phyloP scores from a whole-genome alignment of 306 rosid genomes.

The Fagus crenata region DNA sequence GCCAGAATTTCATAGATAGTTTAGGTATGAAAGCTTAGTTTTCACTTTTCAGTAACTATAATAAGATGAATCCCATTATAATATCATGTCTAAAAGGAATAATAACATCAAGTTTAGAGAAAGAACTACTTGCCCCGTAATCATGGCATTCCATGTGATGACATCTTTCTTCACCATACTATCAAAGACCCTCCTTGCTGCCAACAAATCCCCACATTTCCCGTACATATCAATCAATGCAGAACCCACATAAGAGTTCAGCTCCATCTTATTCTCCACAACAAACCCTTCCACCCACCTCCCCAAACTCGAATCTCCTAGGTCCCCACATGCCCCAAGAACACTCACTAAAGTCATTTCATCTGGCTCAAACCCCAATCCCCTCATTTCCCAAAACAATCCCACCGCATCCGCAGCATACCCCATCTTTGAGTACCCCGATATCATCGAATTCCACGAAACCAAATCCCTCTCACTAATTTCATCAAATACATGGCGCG shows the following conservation, averaged over 20 bases:
- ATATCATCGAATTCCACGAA: conserved; percentile 87
- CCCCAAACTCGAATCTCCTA: conserved; percentile 72
- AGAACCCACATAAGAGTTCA: conserved; percentile 74
- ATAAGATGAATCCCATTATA: neutral
- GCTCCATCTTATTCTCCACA: conserved; percentile 37
- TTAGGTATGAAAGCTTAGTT: neutral
- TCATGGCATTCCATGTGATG: conserved; percentile 86
- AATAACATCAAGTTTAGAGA: neutral
- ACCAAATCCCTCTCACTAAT: conserved; percentile 61
- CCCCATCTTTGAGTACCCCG: conserved; percentile 75
- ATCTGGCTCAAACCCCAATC: conserved; percentile 59
- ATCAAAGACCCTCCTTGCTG: conserved; percentile 75
- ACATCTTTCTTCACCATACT: conserved; percentile 54
- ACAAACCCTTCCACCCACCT: conserved; percentile 74
- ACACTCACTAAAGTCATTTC: conserved; percentile 78
- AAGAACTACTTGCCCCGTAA: conserved; percentile 61
- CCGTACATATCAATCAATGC: conserved; percentile 78
- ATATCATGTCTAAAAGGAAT: neutral
- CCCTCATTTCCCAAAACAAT: conserved; percentile 62
- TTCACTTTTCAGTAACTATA: neutral
- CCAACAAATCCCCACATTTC: conserved; percentile 71
- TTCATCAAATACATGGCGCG: conserved; percentile 81
- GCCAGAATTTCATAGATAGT: neutral
- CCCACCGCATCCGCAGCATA: conserved; percentile 56
- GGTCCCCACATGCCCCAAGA: conserved; percentile 80